Evolutionary conservation across 495 filamentous ascomycete genomes (phyloP), one percentile per base, ranked within the genome.

Genomic region (Daldinia vernicosa): DNA sequence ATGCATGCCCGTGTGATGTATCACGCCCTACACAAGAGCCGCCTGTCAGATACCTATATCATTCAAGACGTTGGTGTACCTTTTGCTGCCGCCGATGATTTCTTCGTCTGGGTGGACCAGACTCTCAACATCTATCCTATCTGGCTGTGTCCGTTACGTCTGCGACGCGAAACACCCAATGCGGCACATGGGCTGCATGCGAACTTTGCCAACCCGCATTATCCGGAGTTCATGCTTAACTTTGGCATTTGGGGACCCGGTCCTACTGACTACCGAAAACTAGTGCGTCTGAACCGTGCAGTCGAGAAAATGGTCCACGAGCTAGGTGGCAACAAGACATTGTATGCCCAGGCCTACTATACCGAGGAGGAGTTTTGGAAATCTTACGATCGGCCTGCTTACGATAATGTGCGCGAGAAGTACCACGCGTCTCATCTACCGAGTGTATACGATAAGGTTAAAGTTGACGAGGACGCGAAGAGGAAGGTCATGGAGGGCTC

Each of bases 1-100:
- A 77, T 86, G 76, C 88, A 85, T 67, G 86, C 88, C n/a, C 78
- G 87, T 6, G 83, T 86, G 53, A 83, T 88, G 80, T 88, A 85
- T 69, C 83, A 83, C 19, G 85, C 86, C 7, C 63, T 88, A 30
- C 85, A 89, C 68, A 80, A 80, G 28, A 83, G 80, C 32, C 80
- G 84, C 15, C 71, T 85, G 6, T 78, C 81, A 0, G 77, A 83
- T 57, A 78, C 76, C 57, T 83, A 82, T 60, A 74, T 88, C 7
- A 81, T 88, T 7, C 86, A 89, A 72, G 86, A 89, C 72, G 77
- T 86, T 17, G 81, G 82, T n/a, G 70, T 89, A 1, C 85, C 86
- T 2, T 80, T 77, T 56, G 51, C 62, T 9, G 77, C 72, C 4
- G 84, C 75, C 0, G 75, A 79, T 22, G 63, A 79, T 6, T 87